Percentiles rank a stretch among this genome's conserved stretches.
Evolutionary conservation across 768 basidiomycete genomes (phyloP).

Genomic region (Mrakia hoshinonis): DNA sequence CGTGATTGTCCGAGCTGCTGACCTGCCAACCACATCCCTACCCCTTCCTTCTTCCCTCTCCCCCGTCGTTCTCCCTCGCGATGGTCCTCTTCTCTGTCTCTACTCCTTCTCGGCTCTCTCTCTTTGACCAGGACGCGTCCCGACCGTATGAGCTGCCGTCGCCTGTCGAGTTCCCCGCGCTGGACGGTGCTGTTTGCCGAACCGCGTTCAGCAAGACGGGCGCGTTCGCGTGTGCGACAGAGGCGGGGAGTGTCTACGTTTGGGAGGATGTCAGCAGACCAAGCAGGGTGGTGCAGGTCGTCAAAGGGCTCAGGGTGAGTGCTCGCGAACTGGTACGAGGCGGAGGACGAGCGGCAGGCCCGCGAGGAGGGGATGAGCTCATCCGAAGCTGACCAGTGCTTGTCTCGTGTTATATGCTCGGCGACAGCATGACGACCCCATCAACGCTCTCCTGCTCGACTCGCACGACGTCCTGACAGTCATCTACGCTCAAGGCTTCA

Average conservation of each 20-base stretch:
- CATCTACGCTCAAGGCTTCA: background rate
- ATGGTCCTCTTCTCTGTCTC: background rate
- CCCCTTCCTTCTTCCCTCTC: background rate
- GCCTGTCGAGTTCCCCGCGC: background rate
- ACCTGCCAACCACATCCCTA: background rate
- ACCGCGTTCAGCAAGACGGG: background rate
- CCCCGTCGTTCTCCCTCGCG: background rate
- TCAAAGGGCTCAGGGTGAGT: constrained; percentile 7
- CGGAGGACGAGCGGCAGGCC: background rate
- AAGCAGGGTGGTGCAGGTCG: background rate
- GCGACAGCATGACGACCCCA: background rate
- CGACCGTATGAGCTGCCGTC: background rate
- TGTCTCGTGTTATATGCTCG: background rate
- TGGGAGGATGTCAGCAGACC: background rate
- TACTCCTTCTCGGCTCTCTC: background rate
- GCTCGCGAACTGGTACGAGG: background rate
- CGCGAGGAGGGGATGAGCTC: background rate
- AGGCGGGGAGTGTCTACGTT: background rate
- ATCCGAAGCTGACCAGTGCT: background rate
- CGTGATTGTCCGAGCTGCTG: background rate
- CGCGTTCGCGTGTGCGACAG: background rate
- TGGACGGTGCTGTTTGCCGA: background rate
- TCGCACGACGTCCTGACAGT: background rate
- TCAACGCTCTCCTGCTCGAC: background rate
- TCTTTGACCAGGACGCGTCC: background rate